Base-by-base conservation (phyloP, 2,329 filamentous ascomycete genomes). In the Diaporthe longicolla region DNA sequence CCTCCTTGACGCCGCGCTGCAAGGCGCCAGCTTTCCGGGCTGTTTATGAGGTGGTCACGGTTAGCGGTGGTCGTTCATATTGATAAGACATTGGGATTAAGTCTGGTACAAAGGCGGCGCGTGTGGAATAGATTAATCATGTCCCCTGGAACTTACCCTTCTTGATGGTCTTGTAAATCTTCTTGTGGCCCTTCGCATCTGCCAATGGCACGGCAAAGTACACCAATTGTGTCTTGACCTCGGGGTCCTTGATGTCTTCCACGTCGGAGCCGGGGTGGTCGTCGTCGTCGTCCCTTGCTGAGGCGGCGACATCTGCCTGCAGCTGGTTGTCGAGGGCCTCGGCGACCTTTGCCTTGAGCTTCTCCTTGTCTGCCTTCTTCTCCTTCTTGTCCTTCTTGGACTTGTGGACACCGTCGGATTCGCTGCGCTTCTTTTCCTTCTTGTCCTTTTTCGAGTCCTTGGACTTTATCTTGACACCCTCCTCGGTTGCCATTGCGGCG, bases 1-100 rank as follows among this genome's bases (percentile, higher is more conserved):
- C 96, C 87, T 99, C 97, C 87, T 99, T 99, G 78, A 99, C 97
- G 82, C 97, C 97, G 82, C 97, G 95, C 88, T 98, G 97, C 82
- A 99, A 93, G 74, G 94, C 94, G 87, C 97, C 97, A 86, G 95
- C 92, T 87, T 97, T 98, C 80, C 97, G 95, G 79, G 96, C 97
- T 98, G 84, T 74, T 35, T 19, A 40, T 32, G 29, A 50, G n/a
- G n/a, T 71, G 54, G 40, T 43, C 75, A 52, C 58, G 59, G 21
- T 55, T 54, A 73, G 74, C 50, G 61, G 48, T 43, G 54, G 48
- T 29, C 57, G 17, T 29, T 63, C 17, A 7, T 43, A 10, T 15
- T 55, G 29, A 26, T 61, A 45, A 68, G 65, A 58, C 37, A 72
- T 57, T 76, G 76, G 74, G 75, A 76, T 76, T 68, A 76, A 66